Conservation (phyloP, 768 basidiomycete species). For the Fomitopsis pulvina region DNA sequence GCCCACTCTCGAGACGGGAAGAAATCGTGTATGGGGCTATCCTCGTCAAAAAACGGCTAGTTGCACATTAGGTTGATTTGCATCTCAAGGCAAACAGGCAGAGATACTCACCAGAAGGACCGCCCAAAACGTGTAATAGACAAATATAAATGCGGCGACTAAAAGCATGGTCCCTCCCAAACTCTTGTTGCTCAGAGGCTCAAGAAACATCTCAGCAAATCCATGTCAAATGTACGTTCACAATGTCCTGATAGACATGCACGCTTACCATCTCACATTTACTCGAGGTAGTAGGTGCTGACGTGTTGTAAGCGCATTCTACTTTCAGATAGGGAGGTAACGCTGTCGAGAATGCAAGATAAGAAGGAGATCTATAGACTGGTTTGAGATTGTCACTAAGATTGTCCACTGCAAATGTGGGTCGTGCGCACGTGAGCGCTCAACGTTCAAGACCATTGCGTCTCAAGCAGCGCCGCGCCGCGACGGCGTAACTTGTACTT, state of each 20-base stretch:
- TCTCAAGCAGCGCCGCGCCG: too few species aligned
- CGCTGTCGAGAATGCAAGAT: too few species aligned
- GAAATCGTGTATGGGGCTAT: conserved; percentile 65
- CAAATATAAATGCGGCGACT: conserved; percentile 67
- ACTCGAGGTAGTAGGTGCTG: too few species aligned
- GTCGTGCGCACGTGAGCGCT: too few species aligned
- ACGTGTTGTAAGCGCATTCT: too few species aligned
- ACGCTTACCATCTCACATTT: too few species aligned
- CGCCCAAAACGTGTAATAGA: conserved; percentile 91
- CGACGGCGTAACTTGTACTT: too few species aligned
- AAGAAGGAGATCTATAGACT: too few species aligned
- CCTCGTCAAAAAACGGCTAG: conserved; percentile 76
- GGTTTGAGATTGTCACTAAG: too few species aligned
- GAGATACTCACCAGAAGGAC: conserved; percentile 65
- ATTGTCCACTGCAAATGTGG: too few species aligned
- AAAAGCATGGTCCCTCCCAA: conserved; percentile 78
- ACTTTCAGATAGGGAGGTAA: too few species aligned
- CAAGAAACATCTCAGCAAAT: not conserved
- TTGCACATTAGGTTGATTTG: conserved; percentile 1
- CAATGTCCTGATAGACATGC: not conserved
- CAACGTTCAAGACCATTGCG: too few species aligned
- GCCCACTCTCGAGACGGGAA: conserved; percentile 95
- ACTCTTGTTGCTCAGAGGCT: conserved; percentile 79
- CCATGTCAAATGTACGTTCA: not conserved
- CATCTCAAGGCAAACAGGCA: not conserved